A percentile compares a stretch with the other conserved stretches of the same genome.
phyloP scores from a whole-genome alignment of 2,329 filamentous ascomycete genomes.

The Coniella lustricola region DNA sequence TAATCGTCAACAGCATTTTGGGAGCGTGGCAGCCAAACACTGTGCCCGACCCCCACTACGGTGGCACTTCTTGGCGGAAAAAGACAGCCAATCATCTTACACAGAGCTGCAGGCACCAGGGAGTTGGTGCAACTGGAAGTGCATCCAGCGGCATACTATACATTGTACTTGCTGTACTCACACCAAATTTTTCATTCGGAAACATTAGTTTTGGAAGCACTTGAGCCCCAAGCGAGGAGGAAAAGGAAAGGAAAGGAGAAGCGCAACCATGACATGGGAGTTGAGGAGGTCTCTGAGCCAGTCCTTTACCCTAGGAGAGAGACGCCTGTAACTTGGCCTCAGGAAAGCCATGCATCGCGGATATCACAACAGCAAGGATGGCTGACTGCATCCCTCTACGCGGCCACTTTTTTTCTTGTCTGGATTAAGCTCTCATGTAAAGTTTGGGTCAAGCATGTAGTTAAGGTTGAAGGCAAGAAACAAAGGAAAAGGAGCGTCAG shows the following conservation, averaged over 20 bases:
- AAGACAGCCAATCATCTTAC: constrained; percentile 14
- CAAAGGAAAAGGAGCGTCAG: too few relatives aligned
- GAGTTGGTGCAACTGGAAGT: constrained; percentile 3
- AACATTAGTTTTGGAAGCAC: too few relatives aligned
- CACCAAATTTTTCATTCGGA: too few relatives aligned
- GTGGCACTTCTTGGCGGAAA: not conserved
- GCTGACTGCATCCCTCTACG: too few relatives aligned
- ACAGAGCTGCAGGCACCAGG: constrained; percentile 1
- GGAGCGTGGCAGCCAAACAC: too few relatives aligned
- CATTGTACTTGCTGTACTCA: too few relatives aligned
- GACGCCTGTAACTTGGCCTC: constrained; percentile 7
- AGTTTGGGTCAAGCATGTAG: not conserved
- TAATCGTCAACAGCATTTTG: too few relatives aligned
- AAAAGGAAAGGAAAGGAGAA: constrained; percentile 1
- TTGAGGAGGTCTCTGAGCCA: constrained; percentile 13
- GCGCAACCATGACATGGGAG: too few relatives aligned
- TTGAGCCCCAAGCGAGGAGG: too few relatives aligned
- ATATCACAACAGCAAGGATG: not conserved
- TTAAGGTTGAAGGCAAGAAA: not conserved
- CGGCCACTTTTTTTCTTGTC: too few relatives aligned
- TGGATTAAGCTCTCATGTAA: not conserved
- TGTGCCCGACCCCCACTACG: not conserved
- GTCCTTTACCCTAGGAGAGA: not conserved
- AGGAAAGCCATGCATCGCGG: too few relatives aligned
- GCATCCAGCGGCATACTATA: too few relatives aligned